phyloP scores from a whole-genome alignment of 768 basidiomycete genomes.

The Amanita rubescens region DNA sequence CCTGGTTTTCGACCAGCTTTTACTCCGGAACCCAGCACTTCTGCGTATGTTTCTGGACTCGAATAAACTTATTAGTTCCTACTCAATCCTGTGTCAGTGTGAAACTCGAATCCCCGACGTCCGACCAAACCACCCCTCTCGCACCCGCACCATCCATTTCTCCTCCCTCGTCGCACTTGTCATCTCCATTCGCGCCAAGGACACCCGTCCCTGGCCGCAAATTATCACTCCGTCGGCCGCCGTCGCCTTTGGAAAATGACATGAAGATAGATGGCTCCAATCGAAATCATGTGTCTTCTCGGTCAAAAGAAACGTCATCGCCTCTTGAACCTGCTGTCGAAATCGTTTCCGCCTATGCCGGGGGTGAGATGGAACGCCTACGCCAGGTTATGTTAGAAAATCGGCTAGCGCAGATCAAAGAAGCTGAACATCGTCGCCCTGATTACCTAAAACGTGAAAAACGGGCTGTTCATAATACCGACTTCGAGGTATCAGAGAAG shows the following conservation, averaged over 20 bases:
- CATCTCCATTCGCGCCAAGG: constrained; percentile 42
- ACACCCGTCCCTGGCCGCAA: constrained; percentile 21
- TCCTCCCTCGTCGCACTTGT: constrained; percentile 26
- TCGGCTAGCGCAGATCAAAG: constrained; percentile 38
- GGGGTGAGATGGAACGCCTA: constrained; percentile 56
- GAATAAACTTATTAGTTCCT: background rate
- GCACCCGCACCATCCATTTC: constrained; percentile 25
- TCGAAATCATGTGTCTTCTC: background rate
- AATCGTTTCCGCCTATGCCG: constrained; percentile 21
- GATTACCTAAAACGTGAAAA: constrained; percentile 64
- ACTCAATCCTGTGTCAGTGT: constrained; percentile 10
- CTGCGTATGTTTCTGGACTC: constrained; percentile 13
- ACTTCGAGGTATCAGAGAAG: constrained; percentile 30
- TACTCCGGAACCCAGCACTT: constrained; percentile 19
- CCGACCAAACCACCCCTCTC: constrained; percentile 10
- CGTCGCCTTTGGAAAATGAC: background rate
- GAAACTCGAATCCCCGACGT: constrained; percentile 13
- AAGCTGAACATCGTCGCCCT: constrained; percentile 57
- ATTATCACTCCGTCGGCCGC: constrained; percentile 3
- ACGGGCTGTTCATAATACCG: constrained; percentile 36
- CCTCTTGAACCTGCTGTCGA: constrained; percentile 15
- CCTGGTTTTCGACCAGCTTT: constrained; percentile 5
- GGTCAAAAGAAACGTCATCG: constrained; percentile 15
- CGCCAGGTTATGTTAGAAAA: constrained; percentile 46
- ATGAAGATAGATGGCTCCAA: constrained; percentile 9